Conservation (phyloP, 2,329 filamentous ascomycete species). For the Aureobasidium musti region DNA sequence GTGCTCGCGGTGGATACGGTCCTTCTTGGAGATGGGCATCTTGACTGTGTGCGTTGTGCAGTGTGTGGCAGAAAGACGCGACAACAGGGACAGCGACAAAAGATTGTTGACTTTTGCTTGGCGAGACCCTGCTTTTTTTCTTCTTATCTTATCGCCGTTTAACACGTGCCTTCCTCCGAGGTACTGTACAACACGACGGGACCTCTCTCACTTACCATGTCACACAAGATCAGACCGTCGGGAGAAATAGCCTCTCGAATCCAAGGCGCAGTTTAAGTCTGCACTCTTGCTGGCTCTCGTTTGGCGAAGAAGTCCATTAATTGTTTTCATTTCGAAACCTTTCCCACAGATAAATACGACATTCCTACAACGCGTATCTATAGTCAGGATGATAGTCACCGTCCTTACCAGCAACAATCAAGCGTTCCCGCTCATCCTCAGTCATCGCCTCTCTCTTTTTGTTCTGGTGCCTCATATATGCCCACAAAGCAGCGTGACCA, state of each 20-base stretch:
- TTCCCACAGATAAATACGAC: no score
- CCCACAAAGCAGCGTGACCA: conserved; percentile 37
- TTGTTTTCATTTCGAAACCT: no score
- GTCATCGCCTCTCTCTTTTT: conserved; percentile 5
- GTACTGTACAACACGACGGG: no score
- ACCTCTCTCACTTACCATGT: not conserved
- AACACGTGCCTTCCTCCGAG: no score
- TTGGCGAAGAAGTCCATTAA: no score
- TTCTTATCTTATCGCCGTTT: conserved; percentile 10
- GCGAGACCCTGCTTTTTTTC: conserved; percentile 18
- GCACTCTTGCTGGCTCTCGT: no score
- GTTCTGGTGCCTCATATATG: not conserved
- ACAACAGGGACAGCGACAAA: no score
- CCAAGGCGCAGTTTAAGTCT: no score
- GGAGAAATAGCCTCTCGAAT: no score
- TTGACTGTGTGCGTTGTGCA: conserved; percentile 24
- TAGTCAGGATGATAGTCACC: conserved; percentile 15
- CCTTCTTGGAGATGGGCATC: conserved; percentile 56
- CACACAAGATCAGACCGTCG: no score
- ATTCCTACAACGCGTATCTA: conserved; percentile 10
- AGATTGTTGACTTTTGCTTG: conserved; percentile 25
- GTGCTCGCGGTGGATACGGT: conserved; percentile 57
- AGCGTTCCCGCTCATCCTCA: not conserved
- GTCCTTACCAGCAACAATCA: conserved; percentile 3
- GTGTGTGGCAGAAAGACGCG: not conserved